These are phyloP conservation scores for Xylariaceae sp. DNA, from an alignment of 2,329 filamentous ascomycete genomes.

Conservation along the genomic window DNA sequence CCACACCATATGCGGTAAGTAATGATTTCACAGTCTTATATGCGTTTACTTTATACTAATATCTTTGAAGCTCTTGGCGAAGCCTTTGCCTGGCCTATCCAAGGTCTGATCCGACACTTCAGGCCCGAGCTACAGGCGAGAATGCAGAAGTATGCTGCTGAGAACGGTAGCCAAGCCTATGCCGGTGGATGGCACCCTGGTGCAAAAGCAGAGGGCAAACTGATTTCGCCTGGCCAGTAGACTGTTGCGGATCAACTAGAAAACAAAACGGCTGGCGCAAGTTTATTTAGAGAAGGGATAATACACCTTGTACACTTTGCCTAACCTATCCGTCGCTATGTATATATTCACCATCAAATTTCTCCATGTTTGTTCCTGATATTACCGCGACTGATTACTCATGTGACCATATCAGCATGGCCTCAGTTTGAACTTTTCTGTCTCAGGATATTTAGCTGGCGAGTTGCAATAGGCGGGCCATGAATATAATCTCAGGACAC, in stretches of 20 bases:
- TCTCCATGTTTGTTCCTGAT: constrained; percentile 11
- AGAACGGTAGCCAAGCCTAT: constrained; percentile 75
- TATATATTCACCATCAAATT: constrained; percentile 30
- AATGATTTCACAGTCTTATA: neutral
- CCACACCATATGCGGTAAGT: constrained; percentile 94
- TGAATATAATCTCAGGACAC: no score
- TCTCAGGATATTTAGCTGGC: no score
- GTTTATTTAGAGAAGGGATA: constrained; percentile 22
- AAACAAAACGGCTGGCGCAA: constrained; percentile 24
- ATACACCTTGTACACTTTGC: constrained; percentile 27
- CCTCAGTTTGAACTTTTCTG: no score
- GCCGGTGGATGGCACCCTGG: constrained; percentile 89
- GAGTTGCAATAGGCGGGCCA: no score
- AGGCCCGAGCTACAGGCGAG: constrained; percentile 92
- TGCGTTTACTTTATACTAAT: constrained; percentile 38
- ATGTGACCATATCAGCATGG: constrained; percentile 6
- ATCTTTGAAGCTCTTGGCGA: constrained; percentile 76
- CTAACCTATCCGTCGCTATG: constrained; percentile 28
- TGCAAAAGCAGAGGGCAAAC: constrained; percentile 76
- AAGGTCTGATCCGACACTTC: constrained; percentile 98
- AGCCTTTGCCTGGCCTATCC: constrained; percentile 97
- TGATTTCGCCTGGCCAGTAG: constrained; percentile 91
- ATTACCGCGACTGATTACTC: no score
- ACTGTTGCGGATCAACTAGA: constrained; percentile 29
- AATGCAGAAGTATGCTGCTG: constrained; percentile 79